Evolutionary conservation across 768 basidiomycete genomes (phyloP), one percentile per base, ranked within the genome.

Genomic region (Phaeolepiota aurea): DNA sequence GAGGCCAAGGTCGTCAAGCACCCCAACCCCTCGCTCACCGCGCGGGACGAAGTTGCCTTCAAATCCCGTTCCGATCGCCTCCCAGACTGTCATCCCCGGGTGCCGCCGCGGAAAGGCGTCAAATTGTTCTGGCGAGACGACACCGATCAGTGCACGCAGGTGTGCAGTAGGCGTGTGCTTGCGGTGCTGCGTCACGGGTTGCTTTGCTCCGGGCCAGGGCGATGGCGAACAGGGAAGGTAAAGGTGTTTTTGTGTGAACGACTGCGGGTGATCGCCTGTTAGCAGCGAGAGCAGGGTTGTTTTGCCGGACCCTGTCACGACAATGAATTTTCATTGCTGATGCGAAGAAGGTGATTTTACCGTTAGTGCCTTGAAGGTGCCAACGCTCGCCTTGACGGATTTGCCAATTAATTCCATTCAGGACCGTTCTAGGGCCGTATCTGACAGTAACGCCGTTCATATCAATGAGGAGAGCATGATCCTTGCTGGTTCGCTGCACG

Each of bases 211-310:
- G 19, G 9, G 15, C 5, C 5, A 13, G 9, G 11, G 9, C 5
- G 37, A 12, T 11, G 37, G 20, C 12, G 20, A 20, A 35, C n/a
- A n/a, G 20, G 37, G 63, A 5, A 66, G 57, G 28, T 43, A 71
- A 46, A 57, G 50, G 42, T 64, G 60, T 5, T 57, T 56, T 53
- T 89, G 87, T 3, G 81, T 82, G 64, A 85, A 98, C 1, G 94
- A 97, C 46, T 91, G 88, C 0, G 94, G 94, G 58, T 98, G 94
- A 55, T 94, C 91, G 18, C 94, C 94, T 0, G 90, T 90, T 28
- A 99, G 64, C 20, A 97, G 59, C 13, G 93, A 81, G 15, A 97
- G 70, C 4, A 97, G 79, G 0, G 94, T 98, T 0, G 92, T 92
- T 65, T 98, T 99, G 12, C 94, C 94, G 89, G 91, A 33, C 94